Base-by-base conservation (phyloP, 768 basidiomycete genomes). In the Russula earlei region DNA sequence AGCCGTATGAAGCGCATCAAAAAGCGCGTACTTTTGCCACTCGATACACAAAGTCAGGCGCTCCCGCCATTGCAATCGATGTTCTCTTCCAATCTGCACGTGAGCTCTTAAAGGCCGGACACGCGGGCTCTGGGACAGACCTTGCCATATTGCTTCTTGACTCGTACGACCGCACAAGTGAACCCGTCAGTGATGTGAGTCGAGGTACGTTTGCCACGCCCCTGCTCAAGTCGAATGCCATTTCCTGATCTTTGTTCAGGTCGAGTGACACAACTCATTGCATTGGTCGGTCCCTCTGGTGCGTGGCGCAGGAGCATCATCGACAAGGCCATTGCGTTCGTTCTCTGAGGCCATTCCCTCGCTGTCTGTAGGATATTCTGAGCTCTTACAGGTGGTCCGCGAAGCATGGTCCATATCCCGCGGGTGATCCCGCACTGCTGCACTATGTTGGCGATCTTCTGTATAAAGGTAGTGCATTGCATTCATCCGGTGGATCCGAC, bases 1-100 rank as follows among this genome's bases (percentile, higher is more conserved):
- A 92, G 34, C 70, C 78, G 14, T 96, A 96, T 69, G 91, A 93
- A 59, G 94, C 94, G 0, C 95, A 97, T 64, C 94, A 97, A 70
- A 97, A 97, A 71, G 91, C 93, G 10, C 82, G 95, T 25, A 97
- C 94, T 17, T 96, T 95, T 62, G 91, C 91, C 5, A 84, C 93
- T 4, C 79, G 94, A 64, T 91, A 91, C 68, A 75, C 77, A 49
- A 91, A 92, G 73, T 80, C 88, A 3, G 75, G 75, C 2, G 86
- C 94, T 62, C 84, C 85, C 66, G 84, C 85, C 65, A 84, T 84
- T 14, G 94, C 96, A 17, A 87, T 92, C 69, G 87, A 94, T 68
- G 87, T 98, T 5, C 81, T 97, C 48, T 97, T 96, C 71, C 87
- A 92, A 65, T 85, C 84, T 42, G 85, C 92, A 1, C 77, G 87